Percentiles rank a stretch among this genome's conserved stretches.
These are phyloP conservation scores for Zopfochytrium polystomum DNA, from an alignment of 371 early-diverging fungal species.

Conservation along the genomic window DNA sequence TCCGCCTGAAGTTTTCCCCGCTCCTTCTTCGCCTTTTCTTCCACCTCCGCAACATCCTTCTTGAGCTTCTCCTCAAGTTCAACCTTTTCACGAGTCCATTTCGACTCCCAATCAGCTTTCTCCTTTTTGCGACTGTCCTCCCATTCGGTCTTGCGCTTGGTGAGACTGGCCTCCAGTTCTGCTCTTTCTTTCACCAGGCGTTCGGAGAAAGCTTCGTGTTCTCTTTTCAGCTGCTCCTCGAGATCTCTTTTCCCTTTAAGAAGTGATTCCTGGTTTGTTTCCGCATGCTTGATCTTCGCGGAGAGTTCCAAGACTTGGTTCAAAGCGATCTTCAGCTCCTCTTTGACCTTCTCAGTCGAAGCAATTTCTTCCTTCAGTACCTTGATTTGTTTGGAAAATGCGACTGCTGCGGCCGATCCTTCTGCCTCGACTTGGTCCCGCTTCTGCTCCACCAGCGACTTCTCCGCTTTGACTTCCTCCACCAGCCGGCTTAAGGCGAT, in stretches of 20 bases:
- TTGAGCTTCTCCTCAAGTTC: conserved; percentile 23
- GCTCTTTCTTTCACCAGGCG: conserved; percentile 14
- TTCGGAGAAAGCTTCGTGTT: conserved; percentile 10
- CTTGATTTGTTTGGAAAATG: conserved; percentile 10
- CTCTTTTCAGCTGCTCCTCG: conserved; percentile 14
- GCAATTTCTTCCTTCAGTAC: conserved; percentile 5
- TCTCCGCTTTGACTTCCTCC: neutral
- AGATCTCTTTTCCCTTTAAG: conserved; percentile 14
- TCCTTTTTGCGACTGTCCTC: conserved; percentile 30
- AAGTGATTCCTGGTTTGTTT: neutral
- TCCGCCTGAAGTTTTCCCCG: conserved; percentile 27
- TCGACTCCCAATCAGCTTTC: conserved; percentile 18
- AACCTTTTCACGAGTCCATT: conserved; percentile 18
- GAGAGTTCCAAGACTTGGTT: neutral
- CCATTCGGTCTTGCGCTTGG: conserved; percentile 20
- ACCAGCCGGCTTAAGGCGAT: too few relatives aligned
- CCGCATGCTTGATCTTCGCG: neutral
- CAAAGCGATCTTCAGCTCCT: conserved; percentile 11
- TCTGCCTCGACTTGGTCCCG: conserved; percentile 6
- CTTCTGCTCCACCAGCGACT: neutral
- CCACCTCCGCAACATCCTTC: conserved; percentile 25
- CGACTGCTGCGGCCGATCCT: neutral
- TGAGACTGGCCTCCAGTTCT: conserved; percentile 19
- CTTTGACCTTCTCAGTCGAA: conserved; percentile 1
- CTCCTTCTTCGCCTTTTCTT: conserved; percentile 28